Evolutionary conservation across 495 filamentous ascomycete species (phyloP).

Genomic region (Penicillium tannophilum): DNA sequence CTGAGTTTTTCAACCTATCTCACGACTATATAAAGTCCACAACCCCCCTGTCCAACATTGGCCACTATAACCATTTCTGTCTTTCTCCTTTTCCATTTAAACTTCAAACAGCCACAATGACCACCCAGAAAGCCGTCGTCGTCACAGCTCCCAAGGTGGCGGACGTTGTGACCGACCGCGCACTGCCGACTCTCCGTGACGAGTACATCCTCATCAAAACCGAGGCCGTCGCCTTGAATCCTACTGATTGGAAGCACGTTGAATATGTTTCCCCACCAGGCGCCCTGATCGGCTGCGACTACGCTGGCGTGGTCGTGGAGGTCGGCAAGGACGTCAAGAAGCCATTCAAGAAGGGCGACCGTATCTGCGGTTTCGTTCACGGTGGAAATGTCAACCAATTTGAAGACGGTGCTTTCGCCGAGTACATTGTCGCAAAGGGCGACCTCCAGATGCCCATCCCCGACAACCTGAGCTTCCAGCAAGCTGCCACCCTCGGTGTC

Average conservation of each 20-base stretch:
- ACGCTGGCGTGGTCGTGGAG: slow-evolving; percentile 55
- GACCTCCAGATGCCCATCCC: slow-evolving; percentile 57
- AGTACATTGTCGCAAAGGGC: slow-evolving; percentile 52
- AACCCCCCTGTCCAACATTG: not conserved
- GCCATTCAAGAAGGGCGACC: slow-evolving; percentile 49
- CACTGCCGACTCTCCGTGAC: slow-evolving; percentile 40
- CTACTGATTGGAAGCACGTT: slow-evolving; percentile 62
- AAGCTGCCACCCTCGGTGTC: slow-evolving; percentile 58
- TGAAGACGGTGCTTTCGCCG: slow-evolving; percentile 58
- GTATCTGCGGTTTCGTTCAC: slow-evolving; percentile 52
- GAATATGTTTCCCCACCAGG: slow-evolving; percentile 33
- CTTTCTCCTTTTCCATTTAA: not conserved
- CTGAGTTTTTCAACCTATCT: not conserved
- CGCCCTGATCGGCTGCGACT: slow-evolving; percentile 58
- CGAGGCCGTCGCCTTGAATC: slow-evolving; percentile 55
- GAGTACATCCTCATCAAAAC: slow-evolving; percentile 56
- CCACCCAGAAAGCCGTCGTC: slow-evolving; percentile 34
- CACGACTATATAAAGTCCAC: not conserved
- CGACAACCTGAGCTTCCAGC: slow-evolving; percentile 53
- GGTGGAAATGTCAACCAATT: slow-evolving; percentile 52
- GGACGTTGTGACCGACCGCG: slow-evolving; percentile 28
- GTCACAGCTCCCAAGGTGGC: slow-evolving; percentile 26
- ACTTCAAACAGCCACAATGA: slow-evolving; percentile 13
- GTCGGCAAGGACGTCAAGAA: slow-evolving; percentile 54
- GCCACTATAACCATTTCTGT: no score